Conservation (phyloP, 2,329 filamentous ascomycete species). For the Harringtonia aguacate region DNA sequence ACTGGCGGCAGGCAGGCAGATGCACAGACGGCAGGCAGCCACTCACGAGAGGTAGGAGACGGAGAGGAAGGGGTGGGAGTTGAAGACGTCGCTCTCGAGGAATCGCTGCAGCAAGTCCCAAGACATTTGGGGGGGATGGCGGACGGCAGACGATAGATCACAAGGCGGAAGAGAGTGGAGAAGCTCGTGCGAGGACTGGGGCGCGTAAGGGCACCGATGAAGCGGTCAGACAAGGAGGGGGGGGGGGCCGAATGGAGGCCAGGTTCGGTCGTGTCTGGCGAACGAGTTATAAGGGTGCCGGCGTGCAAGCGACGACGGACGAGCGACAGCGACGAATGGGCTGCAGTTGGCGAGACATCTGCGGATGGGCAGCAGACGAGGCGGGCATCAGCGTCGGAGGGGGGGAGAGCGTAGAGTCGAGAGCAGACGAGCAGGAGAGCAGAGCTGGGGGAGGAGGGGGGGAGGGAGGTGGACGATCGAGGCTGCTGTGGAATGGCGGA, state of each 20-base stretch:
- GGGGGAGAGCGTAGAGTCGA: not conserved
- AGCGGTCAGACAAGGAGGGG: no score
- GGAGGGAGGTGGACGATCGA: not conserved
- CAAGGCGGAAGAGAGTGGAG: not conserved
- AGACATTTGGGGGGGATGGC: slow-evolving; percentile 38
- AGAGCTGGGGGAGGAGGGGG: not conserved
- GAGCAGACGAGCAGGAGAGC: not conserved
- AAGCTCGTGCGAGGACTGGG: not conserved
- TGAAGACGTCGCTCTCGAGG: slow-evolving; percentile 90
- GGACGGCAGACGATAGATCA: no score
- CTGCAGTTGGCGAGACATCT: slow-evolving; percentile 11
- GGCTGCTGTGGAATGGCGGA: no score
- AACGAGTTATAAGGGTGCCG: slow-evolving; percentile 4
- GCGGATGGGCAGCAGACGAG: slow-evolving; percentile 1
- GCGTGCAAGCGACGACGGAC: not conserved
- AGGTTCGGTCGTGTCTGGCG: not conserved
- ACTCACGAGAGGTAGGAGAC: slow-evolving; percentile 78
- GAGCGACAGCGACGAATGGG: slow-evolving; percentile 1
- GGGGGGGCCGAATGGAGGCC: no score
- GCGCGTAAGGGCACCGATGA: no score
- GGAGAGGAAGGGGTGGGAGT: slow-evolving; percentile 78
- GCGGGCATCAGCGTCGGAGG: not conserved
- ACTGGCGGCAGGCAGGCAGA: not conserved
- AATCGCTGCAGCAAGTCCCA: slow-evolving; percentile 85
- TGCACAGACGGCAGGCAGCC: not conserved